Conservation (phyloP, 805 yeast genomes). For the Suhomyces emberorum region DNA sequence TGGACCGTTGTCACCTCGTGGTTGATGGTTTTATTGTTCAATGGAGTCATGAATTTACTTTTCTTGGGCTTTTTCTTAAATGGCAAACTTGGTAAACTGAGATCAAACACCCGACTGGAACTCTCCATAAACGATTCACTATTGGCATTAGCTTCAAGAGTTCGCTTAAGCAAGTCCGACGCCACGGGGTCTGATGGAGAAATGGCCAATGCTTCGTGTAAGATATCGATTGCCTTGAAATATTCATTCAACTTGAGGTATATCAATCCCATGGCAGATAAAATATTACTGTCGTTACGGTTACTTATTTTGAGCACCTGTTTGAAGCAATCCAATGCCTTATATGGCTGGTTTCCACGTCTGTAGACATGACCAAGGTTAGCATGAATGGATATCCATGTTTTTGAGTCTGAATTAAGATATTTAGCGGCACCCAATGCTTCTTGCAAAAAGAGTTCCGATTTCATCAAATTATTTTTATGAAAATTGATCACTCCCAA, state of each 20-base stretch:
- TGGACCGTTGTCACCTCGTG: not conserved
- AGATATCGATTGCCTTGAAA: slow-evolving; percentile 64
- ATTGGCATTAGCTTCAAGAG: slow-evolving; percentile 57
- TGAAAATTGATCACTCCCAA: slow-evolving; percentile 90
- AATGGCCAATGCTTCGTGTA: slow-evolving; percentile 80
- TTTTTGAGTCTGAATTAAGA: slow-evolving; percentile 72
- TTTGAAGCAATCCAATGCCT: slow-evolving; percentile 72
- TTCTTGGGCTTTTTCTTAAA: slow-evolving; percentile 15
- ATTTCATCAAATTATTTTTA: slow-evolving; percentile 59
- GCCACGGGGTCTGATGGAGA: slow-evolving; percentile 83
- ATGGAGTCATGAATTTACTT: slow-evolving; percentile 20
- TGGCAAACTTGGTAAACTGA: slow-evolving; percentile 23
- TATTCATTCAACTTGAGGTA: slow-evolving; percentile 65
- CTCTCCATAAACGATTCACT: slow-evolving; percentile 22
- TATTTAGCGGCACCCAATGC: slow-evolving; percentile 69
- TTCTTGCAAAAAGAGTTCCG: slow-evolving; percentile 66
- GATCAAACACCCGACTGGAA: slow-evolving; percentile 19
- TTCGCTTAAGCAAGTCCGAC: slow-evolving; percentile 73
- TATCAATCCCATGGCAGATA: slow-evolving; percentile 82
- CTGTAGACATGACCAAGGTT: slow-evolving; percentile 89
- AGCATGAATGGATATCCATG: slow-evolving; percentile 81
- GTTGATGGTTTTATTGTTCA: slow-evolving; percentile 15
- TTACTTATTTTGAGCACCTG: slow-evolving; percentile 69
- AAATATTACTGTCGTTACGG: slow-evolving; percentile 64
- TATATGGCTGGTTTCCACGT: slow-evolving; percentile 54